These are phyloP conservation scores for Starmera stellimalicola DNA, from an alignment of 1,139 yeast genomes.

Conservation along the genomic window DNA sequence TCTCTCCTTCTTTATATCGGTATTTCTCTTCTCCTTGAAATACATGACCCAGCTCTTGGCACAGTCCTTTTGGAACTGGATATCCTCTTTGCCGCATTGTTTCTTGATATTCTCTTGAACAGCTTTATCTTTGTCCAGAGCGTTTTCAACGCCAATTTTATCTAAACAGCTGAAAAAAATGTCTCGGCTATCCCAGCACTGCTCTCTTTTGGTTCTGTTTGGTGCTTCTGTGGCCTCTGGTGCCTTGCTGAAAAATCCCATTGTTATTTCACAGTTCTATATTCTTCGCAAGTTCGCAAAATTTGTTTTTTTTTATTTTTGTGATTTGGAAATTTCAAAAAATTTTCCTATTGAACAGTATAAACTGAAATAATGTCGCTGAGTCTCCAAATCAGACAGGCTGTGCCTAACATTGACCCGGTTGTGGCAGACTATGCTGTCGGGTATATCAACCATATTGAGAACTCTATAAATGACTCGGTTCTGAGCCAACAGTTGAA, in stretches of 20 bases:
- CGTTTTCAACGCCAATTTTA: conserved; percentile 39
- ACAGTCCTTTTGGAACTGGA: conserved; percentile 43
- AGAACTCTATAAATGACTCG: conserved; percentile 68
- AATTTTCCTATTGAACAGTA: not conserved
- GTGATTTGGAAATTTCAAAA: too few relatives aligned
- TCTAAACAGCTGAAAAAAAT: conserved; percentile 49
- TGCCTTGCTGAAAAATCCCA: conserved; percentile 28
- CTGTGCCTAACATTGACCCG: conserved; percentile 79
- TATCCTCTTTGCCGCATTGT: conserved; percentile 36
- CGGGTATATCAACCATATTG: conserved; percentile 77
- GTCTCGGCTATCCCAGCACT: conserved; percentile 67
- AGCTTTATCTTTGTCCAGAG: conserved; percentile 35
- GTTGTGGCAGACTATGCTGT: conserved; percentile 89
- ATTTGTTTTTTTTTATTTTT: not conserved
- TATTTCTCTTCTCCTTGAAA: conserved; percentile 57
- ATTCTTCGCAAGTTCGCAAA: not conserved
- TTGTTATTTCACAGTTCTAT: conserved; percentile 6
- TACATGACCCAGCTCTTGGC: conserved; percentile 62
- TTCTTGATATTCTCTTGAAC: conserved; percentile 21
- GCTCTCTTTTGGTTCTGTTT: conserved; percentile 41
- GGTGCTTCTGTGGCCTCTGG: conserved; percentile 30
- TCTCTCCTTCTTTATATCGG: conserved; percentile 43
- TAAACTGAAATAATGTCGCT: conserved; percentile 18
- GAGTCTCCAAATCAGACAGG: conserved; percentile 64
- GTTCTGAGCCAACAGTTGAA: conserved; percentile 69